Conservation (phyloP, 2,329 filamentous ascomycete genomes). For the Botryotinia convoluta region DNA sequence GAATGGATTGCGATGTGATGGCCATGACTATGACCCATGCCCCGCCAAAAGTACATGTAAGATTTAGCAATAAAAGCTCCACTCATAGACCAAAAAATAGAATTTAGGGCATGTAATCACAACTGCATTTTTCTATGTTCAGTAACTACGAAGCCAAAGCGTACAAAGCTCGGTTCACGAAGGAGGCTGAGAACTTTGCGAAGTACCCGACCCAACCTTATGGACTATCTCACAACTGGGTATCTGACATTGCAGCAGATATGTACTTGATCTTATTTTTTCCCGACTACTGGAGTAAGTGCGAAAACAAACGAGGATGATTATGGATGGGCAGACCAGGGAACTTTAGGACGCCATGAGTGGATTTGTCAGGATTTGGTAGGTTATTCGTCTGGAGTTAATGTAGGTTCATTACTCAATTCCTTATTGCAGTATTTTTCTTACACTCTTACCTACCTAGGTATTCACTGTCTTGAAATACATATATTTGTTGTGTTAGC, state of each 20-base stretch:
- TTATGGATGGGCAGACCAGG: not conserved
- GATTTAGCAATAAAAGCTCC: not conserved
- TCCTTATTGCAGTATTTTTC: not conserved
- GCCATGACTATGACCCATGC: slow-evolving; percentile 4
- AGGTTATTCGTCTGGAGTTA: not conserved
- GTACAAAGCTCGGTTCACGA: not conserved
- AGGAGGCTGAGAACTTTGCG: slow-evolving; percentile 1
- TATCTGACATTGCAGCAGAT: slow-evolving; percentile 1
- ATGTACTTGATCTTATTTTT: not conserved
- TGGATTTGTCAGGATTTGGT: slow-evolving; percentile 19
- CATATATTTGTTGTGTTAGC: not conserved
- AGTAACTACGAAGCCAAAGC: not conserved
- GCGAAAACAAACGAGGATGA: not conserved
- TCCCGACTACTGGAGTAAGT: not conserved
- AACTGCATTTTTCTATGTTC: not conserved
- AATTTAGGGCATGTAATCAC: not conserved
- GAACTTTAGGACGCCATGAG: not conserved
- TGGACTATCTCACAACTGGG: not conserved
- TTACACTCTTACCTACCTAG: not conserved
- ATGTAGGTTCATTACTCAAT: not conserved
- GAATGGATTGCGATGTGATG: not conserved
- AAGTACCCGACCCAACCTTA: not conserved
- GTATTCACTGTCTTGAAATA: not conserved
- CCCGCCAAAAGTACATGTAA: slow-evolving; percentile 13
- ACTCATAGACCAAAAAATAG: slow-evolving; percentile 5